These are phyloP conservation scores for Cephalotrichum gorgonifer DNA, from an alignment of 2,329 filamentous ascomycete genomes.

Conservation along the genomic window DNA sequence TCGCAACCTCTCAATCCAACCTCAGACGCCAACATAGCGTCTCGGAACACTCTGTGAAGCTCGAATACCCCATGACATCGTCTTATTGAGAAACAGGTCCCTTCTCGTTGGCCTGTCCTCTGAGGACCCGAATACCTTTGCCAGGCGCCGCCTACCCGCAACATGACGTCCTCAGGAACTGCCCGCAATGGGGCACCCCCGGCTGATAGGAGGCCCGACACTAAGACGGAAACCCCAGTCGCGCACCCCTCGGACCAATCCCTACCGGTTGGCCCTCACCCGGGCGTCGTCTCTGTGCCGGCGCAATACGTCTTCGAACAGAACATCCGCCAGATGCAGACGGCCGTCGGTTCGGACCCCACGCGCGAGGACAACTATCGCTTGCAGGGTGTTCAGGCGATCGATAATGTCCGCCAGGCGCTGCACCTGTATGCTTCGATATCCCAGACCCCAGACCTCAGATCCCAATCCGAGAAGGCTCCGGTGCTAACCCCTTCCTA, in stretches of 20 bases:
- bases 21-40: no score
- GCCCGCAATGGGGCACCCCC: conserved; percentile 1
- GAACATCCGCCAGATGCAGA: conserved; percentile 63
- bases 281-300: conserved; percentile 37
- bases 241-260: background rate
- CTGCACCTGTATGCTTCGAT: conserved; percentile 59
- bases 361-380: conserved; percentile 72
- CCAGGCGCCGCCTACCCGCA: no score
- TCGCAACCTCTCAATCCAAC: no score
- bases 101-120: no score
- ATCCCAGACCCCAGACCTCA: background rate
- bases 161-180: background rate
- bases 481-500: conserved; percentile 19
- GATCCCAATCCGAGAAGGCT: conserved; percentile 1
- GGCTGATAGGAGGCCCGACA: background rate
- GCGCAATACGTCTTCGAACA: conserved; percentile 75
- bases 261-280: conserved; percentile 26
- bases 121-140: no score
- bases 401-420: conserved; percentile 71
- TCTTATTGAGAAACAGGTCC: no score
- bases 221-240: conserved; percentile 1
- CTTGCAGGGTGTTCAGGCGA: conserved; percentile 78
- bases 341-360: conserved; percentile 59
- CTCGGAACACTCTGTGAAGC: no score
- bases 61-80: no score